phyloP scores from a whole-genome alignment of 2,329 filamentous ascomycete species.

The Orbilia javanica region DNA sequence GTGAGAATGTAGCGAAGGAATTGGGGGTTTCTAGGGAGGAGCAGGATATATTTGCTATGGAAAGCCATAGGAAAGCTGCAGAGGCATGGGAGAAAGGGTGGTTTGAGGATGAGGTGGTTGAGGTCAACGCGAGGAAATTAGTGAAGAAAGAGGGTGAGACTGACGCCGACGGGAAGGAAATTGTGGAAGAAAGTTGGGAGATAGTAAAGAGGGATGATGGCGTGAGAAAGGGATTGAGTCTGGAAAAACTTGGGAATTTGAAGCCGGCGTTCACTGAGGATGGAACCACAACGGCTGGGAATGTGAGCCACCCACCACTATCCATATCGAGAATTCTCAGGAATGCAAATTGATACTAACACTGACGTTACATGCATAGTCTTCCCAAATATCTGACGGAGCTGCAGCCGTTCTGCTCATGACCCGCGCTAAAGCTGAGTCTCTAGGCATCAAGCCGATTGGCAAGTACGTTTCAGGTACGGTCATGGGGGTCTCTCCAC shows the following conservation, averaged over 20 bases:
- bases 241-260: conserved; percentile 80
- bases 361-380: conserved; percentile 61
- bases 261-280: conserved; percentile 85
- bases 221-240: conserved; percentile 76
- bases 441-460: conserved; percentile 81
- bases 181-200: conserved; percentile 73
- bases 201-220: conserved; percentile 82
- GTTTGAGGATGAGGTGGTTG: conserved; percentile 84
- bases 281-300: conserved; percentile 86
- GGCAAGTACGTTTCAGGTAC: conserved; percentile 84
- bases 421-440: conserved; percentile 81
- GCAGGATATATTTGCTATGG: conserved; percentile 84
- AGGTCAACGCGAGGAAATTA: conserved; percentile 74
- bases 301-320: conserved; percentile 66
- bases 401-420: conserved; percentile 87
- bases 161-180: conserved; percentile 66
- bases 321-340: conserved; percentile 5
- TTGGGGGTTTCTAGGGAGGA: conserved; percentile 80
- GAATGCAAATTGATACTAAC: conserved; percentile 6
- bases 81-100: conserved; percentile 76
- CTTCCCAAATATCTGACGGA: conserved; percentile 86
- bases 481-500: conserved; percentile 82
- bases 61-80: conserved; percentile 79
- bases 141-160: conserved; percentile 71
- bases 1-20: conserved; percentile 85